A percentile compares a stretch with the other conserved stretches of the same genome.
Conservation (phyloP, 441 rosid genomes). For the Melianthus villosus region DNA sequence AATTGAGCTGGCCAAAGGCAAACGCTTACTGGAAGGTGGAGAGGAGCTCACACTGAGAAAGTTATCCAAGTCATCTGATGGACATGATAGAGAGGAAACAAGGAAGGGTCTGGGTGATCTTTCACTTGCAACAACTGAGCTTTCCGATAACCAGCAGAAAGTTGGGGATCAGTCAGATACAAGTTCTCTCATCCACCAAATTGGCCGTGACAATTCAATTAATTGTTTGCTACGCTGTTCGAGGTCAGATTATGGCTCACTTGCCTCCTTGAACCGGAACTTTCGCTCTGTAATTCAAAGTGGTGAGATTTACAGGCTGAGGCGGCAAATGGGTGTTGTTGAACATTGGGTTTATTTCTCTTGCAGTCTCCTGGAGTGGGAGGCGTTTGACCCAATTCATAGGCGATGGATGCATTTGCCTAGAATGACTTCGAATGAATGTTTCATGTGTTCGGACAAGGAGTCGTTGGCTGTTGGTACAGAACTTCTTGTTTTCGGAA, state of each 20-base stretch:
- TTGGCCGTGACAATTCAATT: conserved; percentile 43
- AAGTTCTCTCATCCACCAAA: conserved; percentile 33
- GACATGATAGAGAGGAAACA: conserved; percentile 4
- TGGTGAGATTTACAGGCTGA: conserved; percentile 45
- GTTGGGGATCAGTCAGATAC: conserved; percentile 17
- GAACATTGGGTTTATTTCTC: conserved; percentile 79
- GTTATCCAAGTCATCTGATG: conserved; percentile 12
- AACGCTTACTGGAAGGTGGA: conserved; percentile 21
- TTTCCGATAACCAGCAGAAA: conserved; percentile 4
- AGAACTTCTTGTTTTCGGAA: conserved; percentile 66
- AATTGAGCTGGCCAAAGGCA: conserved; percentile 16
- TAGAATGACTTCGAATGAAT: conserved; percentile 38
- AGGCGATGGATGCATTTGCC: conserved; percentile 58
- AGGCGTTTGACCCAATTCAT: conserved; percentile 49
- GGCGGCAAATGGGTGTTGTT: conserved; percentile 31
- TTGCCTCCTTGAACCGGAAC: conserved; percentile 34
- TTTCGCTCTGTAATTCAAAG: conserved; percentile 33
- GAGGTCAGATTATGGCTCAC: conserved; percentile 46
- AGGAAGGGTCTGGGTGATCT: conserved; percentile 2
- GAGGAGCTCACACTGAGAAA: conserved; percentile 15
- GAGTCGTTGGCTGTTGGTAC: conserved; percentile 75
- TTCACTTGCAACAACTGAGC: conserved; percentile 1
- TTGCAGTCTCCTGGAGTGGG: conserved; percentile 53
- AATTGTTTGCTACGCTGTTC: conserved; percentile 49
- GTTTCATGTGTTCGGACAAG: conserved; percentile 52